These are phyloP conservation scores for Trichoderma aggressivum DNA, from an alignment of 2,329 filamentous ascomycete genomes.

Conservation along the genomic window DNA sequence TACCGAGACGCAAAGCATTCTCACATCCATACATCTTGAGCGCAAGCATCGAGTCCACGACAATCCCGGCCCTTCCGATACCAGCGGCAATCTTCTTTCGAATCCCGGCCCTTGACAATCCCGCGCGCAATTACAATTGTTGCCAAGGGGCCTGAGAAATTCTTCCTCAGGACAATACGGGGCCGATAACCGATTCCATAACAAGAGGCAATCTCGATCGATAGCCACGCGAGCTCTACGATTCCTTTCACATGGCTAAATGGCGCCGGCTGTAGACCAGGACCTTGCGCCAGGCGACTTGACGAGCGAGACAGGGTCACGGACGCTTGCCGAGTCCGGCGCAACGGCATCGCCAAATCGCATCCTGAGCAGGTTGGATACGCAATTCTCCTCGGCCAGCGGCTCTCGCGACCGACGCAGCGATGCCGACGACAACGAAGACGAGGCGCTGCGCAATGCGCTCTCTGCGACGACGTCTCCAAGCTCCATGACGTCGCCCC, in stretches of 20 bases:
- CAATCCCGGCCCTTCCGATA: not conserved
- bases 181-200: not conserved
- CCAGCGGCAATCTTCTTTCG: not conserved
- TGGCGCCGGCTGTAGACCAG: constrained; percentile 33
- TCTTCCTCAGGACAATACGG: not conserved
- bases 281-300: constrained; percentile 25
- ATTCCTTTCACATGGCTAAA: constrained; percentile 30
- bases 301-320: constrained; percentile 21
- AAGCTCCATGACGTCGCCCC: constrained; percentile 38
- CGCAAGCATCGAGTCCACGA: not conserved
- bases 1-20: not conserved
- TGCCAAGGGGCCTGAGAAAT: not conserved
- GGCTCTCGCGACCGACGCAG: not conserved
- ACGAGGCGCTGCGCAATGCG: constrained; percentile 21
- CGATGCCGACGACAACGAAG: constrained; percentile 14
- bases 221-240: constrained; percentile 1
- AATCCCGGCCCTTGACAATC: not conserved
- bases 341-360: not conserved
- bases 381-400: not conserved
- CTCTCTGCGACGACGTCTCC: constrained; percentile 28
- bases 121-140: not conserved
- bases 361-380: not conserved
- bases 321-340: not conserved
- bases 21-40: not conserved
- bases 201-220: not conserved